Evolutionary conservation across 345 rosid species (phyloP).

Genomic region (Camelina laxa): DNA sequence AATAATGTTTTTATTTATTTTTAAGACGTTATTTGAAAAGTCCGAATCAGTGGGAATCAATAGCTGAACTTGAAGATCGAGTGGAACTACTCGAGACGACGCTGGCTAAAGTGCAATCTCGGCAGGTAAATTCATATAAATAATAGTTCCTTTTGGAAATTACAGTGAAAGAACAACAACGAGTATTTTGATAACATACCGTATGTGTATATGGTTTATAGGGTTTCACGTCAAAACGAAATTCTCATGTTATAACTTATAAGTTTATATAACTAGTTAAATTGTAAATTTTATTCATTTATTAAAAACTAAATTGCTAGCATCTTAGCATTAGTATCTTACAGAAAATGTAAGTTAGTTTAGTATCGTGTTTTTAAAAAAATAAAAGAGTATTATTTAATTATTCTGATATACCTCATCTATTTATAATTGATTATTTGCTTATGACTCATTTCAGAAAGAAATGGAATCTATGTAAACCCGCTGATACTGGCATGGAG

Average conservation of each 20-base stretch:
- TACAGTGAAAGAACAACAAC: not conserved
- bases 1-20: not conserved
- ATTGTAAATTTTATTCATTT: too few relatives aligned
- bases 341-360: too few relatives aligned
- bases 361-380: too few relatives aligned
- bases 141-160: not conserved
- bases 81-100: not conserved
- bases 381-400: too few relatives aligned
- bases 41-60: slow-evolving; percentile 14
- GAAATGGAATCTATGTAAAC: not conserved
- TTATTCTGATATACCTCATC: too few relatives aligned
- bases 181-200: not conserved
- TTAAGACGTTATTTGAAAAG: slow-evolving; percentile 7
- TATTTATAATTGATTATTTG: not conserved
- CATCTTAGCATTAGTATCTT: too few relatives aligned
- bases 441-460: slow-evolving; percentile 18
- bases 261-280: too few relatives aligned
- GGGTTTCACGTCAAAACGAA: not conserved
- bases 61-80: not conserved
- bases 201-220: too few relatives aligned
- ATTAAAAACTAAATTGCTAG: too few relatives aligned
- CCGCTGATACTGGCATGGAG: not conserved
- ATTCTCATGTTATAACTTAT: not conserved
- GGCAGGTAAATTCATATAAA: slow-evolving; percentile 21
- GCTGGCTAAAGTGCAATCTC: slow-evolving; percentile 15